Evolutionary conservation across 768 basidiomycete species (phyloP), one percentile per base, ranked within the genome.

Genomic region (Cystofilobasidium bisporidii): DNA sequence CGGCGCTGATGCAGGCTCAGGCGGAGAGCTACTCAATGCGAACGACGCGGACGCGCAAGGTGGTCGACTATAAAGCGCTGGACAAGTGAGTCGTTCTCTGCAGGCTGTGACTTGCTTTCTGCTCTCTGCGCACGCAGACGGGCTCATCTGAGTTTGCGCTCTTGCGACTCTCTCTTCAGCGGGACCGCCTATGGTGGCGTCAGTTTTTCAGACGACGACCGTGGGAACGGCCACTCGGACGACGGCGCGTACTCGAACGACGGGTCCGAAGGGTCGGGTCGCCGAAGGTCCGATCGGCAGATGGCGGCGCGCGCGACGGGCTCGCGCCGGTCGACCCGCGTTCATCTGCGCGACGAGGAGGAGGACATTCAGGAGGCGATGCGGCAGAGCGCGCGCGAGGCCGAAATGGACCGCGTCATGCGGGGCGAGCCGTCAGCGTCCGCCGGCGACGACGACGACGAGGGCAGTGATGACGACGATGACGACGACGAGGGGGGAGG

Each of bases 21-120:
- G 84, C 86, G 43, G 88, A 89, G 75, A 78, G 89, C 67, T 83
- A 88, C 70, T 84, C 86, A 76, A 90, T 88, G 32, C 82, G 89
- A 69, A 90, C 89, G 24, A 82, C 88, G 69, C 81, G 86, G 63
- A 61, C 58, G 53, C 17, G 53, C 8, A 36, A 22, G 59, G 3
- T 0, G 38, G 47, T 65, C 58, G 59, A 65, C 45, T 18, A 67
- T 33, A 28, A 45, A 32, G 45, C 53, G 18, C 33, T 47, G n/a
- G 22, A 36, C 18, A 50, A 36, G 20, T 64, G 28, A 11, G 10
- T 55, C n/a, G n/a, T n/a, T n/a, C n/a, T n/a, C n/a, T n/a, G n/a
- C n/a, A n/a, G n/a, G n/a, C n/a, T n/a, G n/a, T n/a, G n/a, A n/a
- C n/a, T n/a, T n/a, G n/a, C n/a, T n/a, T n/a, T n/a, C n/a, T n/a